Evolutionary conservation across 2,329 filamentous ascomycete species (phyloP), one percentile per base, ranked within the genome.

Genomic region (Clonostachys rosea): DNA sequence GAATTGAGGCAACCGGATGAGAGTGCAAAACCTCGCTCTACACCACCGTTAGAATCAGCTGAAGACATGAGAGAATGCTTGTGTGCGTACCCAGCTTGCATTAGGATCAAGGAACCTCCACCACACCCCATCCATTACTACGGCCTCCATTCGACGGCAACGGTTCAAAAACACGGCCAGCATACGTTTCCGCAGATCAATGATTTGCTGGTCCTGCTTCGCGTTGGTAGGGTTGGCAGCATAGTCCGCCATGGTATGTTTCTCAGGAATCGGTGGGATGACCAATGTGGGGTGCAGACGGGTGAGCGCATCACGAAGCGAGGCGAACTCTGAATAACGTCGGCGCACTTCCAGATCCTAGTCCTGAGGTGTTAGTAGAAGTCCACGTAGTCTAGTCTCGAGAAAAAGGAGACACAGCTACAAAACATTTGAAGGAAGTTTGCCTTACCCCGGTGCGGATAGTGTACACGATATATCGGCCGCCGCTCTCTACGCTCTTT

Each of bases 101-200:
- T 99, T 97, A 11, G 95, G 94, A 63, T 99, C 94, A 34, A 99
- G 76, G 62, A 99, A 99, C 55, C 91, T 86, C 91, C 92, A 96
- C 84, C 91, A 96, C 24, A 99, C 91, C 4, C 92, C 92, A 61
- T 99, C 94, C 50, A 91, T 88, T 46, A 90, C 80, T 30, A 99
- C 85, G 49, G 92, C 86, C 58, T 92, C 88, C 92, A 97, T 97
- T 52, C 84, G 83, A 53, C 91, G 82, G 67, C 94, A 99, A 43
- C 94, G 80, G 60, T 99, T 99, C 44, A 99, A 66, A 58, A 99
- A 99, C 1, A 97, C 94, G 5, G 88, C 87, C 46, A 99, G 68
- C 94, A 99, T 99, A 58, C 94, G 88, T 73, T 97, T 97, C 50
- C 94, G 83, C 54, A 97, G 73, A 62, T 99, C 94, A 53, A 99